Base-by-base conservation (phyloP, 257 asterid species). In the Echites panduratus region DNA sequence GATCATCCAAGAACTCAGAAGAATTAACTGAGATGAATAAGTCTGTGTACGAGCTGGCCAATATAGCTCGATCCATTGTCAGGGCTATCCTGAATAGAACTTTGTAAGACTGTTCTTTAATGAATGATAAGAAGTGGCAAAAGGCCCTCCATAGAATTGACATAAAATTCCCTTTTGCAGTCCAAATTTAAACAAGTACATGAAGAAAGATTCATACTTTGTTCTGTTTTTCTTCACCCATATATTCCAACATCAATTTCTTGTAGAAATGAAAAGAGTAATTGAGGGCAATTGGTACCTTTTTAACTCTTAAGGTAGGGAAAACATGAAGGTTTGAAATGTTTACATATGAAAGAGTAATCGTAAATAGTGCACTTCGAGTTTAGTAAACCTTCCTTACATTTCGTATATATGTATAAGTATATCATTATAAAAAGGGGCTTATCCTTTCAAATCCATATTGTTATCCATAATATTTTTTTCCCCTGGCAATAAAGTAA, bases 1-100 rank as follows among this genome's bases (percentile, higher is more conserved):
- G 70, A 5, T 4, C 57, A 9, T 44, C 32, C 20, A 22, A 53
- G 27, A 62, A 43, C 17, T 54, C 19, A 4, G 66, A 84, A 63
- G 88, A 88, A 50, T 43, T 90, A 70, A 73, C 72, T 40, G 76
- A 64, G 19, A 20, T 52, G 57, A 76, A 76, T 9, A 26, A 0
- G 4, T 20, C 40, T 12, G 68, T 63, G 4, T 56, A 47, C 20
- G 76, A 76, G 0, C 43, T 76, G 12, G 43, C 76, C 3, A 48
- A 16, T 27, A 56, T 70, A 4, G 76, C 80, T 71, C 29, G 69
- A 7, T 26, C 70, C 32, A 70, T 70, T 9, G 52, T 76, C 19
- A 70, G 76, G 56, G 48, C 32, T 8, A 38, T 70, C 24, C 54
- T 70, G 29, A 61, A 73, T 73, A 40, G 54, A 35, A 64, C n/a